These are phyloP conservation scores for Sutorius australiensis DNA, from an alignment of 768 basidiomycete genomes.

Conservation along the genomic window DNA sequence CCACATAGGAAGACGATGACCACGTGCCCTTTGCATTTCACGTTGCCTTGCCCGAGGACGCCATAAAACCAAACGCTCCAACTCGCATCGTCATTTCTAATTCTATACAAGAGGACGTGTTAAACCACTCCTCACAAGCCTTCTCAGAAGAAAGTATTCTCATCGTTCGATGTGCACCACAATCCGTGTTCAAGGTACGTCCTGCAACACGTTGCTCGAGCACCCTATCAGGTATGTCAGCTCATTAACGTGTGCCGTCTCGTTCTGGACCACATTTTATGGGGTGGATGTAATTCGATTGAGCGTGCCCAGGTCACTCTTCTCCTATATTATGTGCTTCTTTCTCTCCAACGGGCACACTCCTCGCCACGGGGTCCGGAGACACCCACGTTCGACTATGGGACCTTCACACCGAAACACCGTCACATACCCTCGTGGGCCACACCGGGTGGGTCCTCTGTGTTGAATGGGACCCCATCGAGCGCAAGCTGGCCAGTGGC, in stretches of 20 bases:
- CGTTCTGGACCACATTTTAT: conserved; percentile 6
- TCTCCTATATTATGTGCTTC: conserved; percentile 93
- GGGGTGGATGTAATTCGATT: conserved; percentile 4
- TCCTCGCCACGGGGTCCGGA: conserved; percentile 92
- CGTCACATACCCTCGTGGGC: conserved; percentile 80
- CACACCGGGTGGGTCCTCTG: conserved; percentile 97
- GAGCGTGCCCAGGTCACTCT: conserved; percentile 61
- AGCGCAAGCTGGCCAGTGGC: conserved; percentile 86
- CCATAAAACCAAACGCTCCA: conserved; percentile 47
- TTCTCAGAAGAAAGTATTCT: conserved; percentile 88
- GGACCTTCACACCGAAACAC: conserved; percentile 91
- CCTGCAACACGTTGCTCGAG: conserved; percentile 94
- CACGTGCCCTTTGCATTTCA: conserved; percentile 92
- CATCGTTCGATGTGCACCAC: conserved; percentile 86
- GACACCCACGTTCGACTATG: conserved; percentile 91
- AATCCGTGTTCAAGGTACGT: conserved; percentile 91
- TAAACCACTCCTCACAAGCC: conserved; percentile 64
- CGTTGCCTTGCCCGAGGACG: conserved; percentile 63
- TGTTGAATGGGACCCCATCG: conserved; percentile 95
- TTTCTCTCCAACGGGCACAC: conserved; percentile 89
- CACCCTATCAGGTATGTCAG: conserved; percentile 69
- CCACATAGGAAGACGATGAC: conserved; percentile 57
- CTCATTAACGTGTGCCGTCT: neutral
- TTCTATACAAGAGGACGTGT: conserved; percentile 78
- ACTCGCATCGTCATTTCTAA: conserved; percentile 80